Evolutionary conservation across 2,329 filamentous ascomycete genomes (phyloP).

Genomic region (Hypoxylon sp.): DNA sequence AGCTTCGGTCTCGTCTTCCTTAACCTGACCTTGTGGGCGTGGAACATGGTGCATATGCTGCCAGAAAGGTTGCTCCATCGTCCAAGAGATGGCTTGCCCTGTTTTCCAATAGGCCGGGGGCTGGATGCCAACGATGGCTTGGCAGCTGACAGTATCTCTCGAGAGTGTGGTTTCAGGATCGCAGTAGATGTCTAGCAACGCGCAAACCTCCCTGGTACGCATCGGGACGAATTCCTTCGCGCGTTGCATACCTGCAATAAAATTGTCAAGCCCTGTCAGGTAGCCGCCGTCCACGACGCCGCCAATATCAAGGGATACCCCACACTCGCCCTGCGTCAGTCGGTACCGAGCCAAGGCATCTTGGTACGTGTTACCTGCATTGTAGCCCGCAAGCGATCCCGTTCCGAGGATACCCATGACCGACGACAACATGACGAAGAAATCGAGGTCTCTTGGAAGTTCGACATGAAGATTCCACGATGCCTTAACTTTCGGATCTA

Average conservation of each 20-base stretch:
- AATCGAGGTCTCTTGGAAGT: conserved; percentile 56
- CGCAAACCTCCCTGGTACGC: background rate
- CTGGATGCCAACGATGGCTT: background rate
- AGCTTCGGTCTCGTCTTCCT: background rate
- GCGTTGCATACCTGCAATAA: background rate
- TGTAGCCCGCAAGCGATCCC: conserved; percentile 56
- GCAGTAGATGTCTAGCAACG: conserved; percentile 3
- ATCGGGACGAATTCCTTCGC: too few relatives aligned
- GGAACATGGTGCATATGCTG: conserved; percentile 22
- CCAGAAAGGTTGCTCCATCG: conserved; percentile 10
- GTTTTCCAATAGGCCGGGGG: too few relatives aligned
- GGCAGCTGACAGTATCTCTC: background rate
- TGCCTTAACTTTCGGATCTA: conserved; percentile 59
- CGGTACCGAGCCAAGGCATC: conserved; percentile 56
- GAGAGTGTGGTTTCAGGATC: background rate
- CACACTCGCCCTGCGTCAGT: conserved; percentile 44
- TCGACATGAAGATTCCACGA: conserved; percentile 53
- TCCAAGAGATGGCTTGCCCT: background rate
- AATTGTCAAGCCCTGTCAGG: background rate
- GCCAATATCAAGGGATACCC: background rate
- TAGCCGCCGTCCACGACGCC: background rate
- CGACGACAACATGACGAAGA: conserved; percentile 61
- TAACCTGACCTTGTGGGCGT: background rate
- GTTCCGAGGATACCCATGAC: conserved; percentile 54
- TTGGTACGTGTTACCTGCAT: conserved; percentile 57